These are phyloP conservation scores for Diaporthe longicolla DNA, from an alignment of 2,329 filamentous ascomycete species.

Conservation along the genomic window DNA sequence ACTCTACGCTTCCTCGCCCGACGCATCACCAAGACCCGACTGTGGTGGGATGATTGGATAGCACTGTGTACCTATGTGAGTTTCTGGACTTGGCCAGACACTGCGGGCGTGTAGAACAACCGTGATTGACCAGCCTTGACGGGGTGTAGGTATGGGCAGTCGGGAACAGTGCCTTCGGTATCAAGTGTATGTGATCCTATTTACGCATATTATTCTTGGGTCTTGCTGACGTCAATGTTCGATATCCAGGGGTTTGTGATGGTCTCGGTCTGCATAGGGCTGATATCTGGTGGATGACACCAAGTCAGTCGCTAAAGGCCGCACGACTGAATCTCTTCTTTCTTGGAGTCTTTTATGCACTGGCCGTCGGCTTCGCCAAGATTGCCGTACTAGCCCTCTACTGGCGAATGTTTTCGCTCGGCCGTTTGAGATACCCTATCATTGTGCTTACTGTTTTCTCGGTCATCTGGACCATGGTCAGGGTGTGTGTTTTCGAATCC, in stretches of 20 bases:
- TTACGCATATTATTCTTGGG: no score
- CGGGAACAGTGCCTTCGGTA: conserved; percentile 12
- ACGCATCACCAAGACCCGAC: conserved; percentile 16
- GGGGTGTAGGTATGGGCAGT: conserved; percentile 3
- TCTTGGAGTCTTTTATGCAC: conserved; percentile 12
- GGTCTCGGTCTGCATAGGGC: conserved; percentile 20
- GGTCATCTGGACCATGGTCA: conserved; percentile 1
- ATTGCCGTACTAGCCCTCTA: conserved; percentile 25
- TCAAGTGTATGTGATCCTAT: conserved; percentile 6
- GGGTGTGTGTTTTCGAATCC: not conserved
- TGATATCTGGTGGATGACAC: conserved; percentile 29
- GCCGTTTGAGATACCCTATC: conserved; percentile 28
- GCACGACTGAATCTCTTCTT: conserved; percentile 22
- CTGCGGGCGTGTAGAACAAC: not conserved
- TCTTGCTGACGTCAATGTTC: not conserved
- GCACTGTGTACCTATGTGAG: conserved; percentile 26
- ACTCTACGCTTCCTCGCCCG: conserved; percentile 9
- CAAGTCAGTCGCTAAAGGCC: conserved; percentile 7
- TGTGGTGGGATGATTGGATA: conserved; percentile 25
- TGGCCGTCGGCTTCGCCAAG: conserved; percentile 18
- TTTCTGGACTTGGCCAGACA: not conserved
- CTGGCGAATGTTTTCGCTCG: conserved; percentile 29
- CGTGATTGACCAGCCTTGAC: not conserved
- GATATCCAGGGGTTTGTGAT: conserved; percentile 3
- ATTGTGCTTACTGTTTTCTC: conserved; percentile 9